Evolutionary conservation across 345 rosid species (phyloP).

Genomic region (Diplotaxis tenuifolia): DNA sequence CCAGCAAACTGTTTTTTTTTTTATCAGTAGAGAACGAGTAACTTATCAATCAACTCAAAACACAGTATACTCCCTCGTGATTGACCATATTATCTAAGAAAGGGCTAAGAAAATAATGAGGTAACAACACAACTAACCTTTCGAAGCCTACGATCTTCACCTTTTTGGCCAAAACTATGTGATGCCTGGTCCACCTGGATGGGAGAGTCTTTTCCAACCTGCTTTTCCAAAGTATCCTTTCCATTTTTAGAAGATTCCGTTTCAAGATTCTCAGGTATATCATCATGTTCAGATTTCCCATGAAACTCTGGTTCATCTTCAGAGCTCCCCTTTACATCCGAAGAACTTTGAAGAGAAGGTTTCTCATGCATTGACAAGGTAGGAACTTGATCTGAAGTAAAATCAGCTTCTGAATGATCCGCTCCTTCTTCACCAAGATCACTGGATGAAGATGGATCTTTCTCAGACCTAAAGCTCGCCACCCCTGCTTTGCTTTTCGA

Average conservation of each 20-base stretch:
- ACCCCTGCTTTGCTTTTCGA: slow-evolving; percentile 43
- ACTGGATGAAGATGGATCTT: slow-evolving; percentile 44
- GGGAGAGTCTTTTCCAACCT: slow-evolving; percentile 50
- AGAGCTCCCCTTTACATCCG: slow-evolving; percentile 41
- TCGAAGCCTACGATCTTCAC: slow-evolving; percentile 52
- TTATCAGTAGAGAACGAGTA: not conserved
- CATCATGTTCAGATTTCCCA: slow-evolving; percentile 48
- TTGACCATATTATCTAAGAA: slow-evolving; percentile 16
- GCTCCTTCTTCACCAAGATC: slow-evolving; percentile 47
- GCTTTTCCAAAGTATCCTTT: slow-evolving; percentile 39
- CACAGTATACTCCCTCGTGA: slow-evolving; percentile 3
- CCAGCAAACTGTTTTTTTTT: not conserved
- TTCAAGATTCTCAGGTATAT: slow-evolving; percentile 44
- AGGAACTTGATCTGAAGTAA: slow-evolving; percentile 76
- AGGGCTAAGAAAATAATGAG: slow-evolving; percentile 4
- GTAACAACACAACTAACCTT: slow-evolving; percentile 54
- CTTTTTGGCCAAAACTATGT: slow-evolving; percentile 51
- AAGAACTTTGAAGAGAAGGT: slow-evolving; percentile 46
- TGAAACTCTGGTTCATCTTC: slow-evolving; percentile 40
- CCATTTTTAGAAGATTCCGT: slow-evolving; percentile 50
- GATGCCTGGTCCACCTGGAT: slow-evolving; percentile 47
- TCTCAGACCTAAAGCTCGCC: slow-evolving; percentile 45
- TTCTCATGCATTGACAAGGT: slow-evolving; percentile 65
- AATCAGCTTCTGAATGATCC: slow-evolving; percentile 57
- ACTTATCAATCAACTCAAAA: slow-evolving; percentile 16